Evolutionary conservation across 257 asterid genomes (phyloP).

Genomic region (Nicotiana knightiana): DNA sequence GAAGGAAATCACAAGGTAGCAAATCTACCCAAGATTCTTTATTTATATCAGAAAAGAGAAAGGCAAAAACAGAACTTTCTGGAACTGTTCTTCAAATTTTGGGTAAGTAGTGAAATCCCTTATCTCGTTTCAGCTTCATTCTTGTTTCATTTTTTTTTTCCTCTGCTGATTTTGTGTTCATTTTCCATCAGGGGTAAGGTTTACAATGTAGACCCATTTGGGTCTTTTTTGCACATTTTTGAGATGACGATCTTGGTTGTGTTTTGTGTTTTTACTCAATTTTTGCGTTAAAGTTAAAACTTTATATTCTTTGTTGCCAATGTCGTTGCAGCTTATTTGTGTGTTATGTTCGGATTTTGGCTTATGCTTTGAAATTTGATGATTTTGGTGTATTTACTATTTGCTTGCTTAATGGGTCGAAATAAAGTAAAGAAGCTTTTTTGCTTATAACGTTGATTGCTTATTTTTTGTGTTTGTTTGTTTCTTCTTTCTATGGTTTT

Average conservation of each 20-base stretch:
- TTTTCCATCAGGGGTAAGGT: background rate
- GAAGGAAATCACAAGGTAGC: conserved; percentile 5
- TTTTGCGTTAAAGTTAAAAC: background rate
- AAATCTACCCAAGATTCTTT: conserved; percentile 1
- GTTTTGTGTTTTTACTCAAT: background rate
- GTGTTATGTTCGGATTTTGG: background rate
- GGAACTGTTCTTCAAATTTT: background rate
- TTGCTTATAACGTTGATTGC: background rate
- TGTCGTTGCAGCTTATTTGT: background rate
- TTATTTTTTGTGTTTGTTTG: background rate
- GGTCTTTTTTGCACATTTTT: background rate
- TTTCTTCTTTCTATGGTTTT: background rate
- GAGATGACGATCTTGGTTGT: background rate
- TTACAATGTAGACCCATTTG: background rate
- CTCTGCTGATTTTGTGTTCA: background rate
- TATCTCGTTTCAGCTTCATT: background rate
- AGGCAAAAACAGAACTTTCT: background rate
- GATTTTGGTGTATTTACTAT: background rate
- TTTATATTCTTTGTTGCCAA: background rate
- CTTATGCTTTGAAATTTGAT: background rate
- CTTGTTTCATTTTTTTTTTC: background rate
- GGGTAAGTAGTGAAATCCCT: background rate
- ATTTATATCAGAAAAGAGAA: background rate
- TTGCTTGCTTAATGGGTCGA: background rate
- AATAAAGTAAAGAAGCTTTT: background rate